Base-by-base conservation (phyloP, 129 eudicot genomes). In the Flaveria robusta region DNA sequence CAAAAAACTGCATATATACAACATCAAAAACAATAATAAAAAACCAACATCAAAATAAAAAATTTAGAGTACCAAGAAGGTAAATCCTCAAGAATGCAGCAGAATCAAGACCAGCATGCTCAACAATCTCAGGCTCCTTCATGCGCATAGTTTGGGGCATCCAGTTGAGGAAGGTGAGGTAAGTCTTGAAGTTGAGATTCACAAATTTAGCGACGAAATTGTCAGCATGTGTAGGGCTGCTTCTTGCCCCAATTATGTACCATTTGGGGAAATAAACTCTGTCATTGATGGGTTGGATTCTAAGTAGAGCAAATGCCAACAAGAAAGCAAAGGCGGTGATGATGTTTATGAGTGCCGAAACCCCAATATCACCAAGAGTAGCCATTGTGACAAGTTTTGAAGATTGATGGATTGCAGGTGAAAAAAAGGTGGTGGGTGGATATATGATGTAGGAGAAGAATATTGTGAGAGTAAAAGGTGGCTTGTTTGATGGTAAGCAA, bases 41-140 rank as follows among this genome's bases (percentile, higher is more conserved):
- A 47, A 45, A 0, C 49, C 75, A 54, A 69, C 22, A 58, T 43
- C 27, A 64, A 56, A 68, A 68, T 0, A 10, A 55, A 23, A 23
- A 59, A 12, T 7, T 15, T 51, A 20, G 24, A 46, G 27, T 70
- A 87, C 91, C 91, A 59, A 87, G 91, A 70, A 84, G 47, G 70
- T 87, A 87, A 81, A 87, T 84, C 75, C 85, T 68, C 75, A 87
- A 65, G 59, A 84, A 87, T 9, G 80, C 86, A 74, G 83, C 86
- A 65, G 88, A 87, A 74, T 87, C 91, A 14, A 87, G 84, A 27
- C 91, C 91, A 74, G 88, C 88, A 56, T 87, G 91, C 0, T 87
- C 86, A 29, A 84, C 81, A 67, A 87, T 82, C 58, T 84, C 76
- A 24, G 78, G 81, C 34, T 87, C 88, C 31, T 86, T 86, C 91